Percentiles rank a stretch among this genome's conserved stretches.
phyloP scores from a whole-genome alignment of 192 early-diverging fungal genomes.

The Coemansia asiatica region DNA sequence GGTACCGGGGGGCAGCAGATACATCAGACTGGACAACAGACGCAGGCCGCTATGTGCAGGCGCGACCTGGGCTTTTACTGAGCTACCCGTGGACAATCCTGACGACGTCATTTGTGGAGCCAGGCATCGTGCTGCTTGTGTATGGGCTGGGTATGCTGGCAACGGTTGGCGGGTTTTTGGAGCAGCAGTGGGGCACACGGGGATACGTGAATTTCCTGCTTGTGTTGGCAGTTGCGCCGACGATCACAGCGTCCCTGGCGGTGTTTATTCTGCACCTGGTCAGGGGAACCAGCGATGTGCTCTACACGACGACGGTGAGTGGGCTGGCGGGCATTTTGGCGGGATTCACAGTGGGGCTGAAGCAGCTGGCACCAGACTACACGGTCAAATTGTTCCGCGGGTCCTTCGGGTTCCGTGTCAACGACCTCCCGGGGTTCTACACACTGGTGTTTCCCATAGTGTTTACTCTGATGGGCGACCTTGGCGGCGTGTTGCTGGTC shows the following conservation, averaged over 20 bases:
- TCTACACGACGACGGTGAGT: slow-evolving; percentile 52
- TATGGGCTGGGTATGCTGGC: slow-evolving; percentile 26
- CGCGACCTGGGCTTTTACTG: slow-evolving; percentile 32
- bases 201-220: slow-evolving; percentile 70
- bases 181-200: slow-evolving; percentile 77
- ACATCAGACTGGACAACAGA: slow-evolving; percentile 17
- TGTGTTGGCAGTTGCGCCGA: slow-evolving; percentile 53
- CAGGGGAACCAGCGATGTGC: slow-evolving; percentile 5
- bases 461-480: slow-evolving; percentile 24
- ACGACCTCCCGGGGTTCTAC: slow-evolving; percentile 43
- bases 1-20: slow-evolving; percentile 11
- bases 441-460: slow-evolving; percentile 45
- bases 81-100: slow-evolving; percentile 52
- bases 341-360: slow-evolving; percentile 83
- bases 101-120: slow-evolving; percentile 38
- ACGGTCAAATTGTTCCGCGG: slow-evolving; percentile 64
- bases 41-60: slow-evolving; percentile 37
- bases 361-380: slow-evolving; percentile 89
- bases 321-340: slow-evolving; percentile 72
- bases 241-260: slow-evolving; percentile 41
- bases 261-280: slow-evolving; percentile 19
- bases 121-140: slow-evolving; percentile 28
- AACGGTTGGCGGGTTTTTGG: slow-evolving; percentile 73
- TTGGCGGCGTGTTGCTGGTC: slow-evolving; percentile 64
- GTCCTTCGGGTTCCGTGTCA: slow-evolving; percentile 64